These are phyloP conservation scores for Lenwebbia sp. DNA, from an alignment of 345 rosid genomes.

Conservation along the genomic window DNA sequence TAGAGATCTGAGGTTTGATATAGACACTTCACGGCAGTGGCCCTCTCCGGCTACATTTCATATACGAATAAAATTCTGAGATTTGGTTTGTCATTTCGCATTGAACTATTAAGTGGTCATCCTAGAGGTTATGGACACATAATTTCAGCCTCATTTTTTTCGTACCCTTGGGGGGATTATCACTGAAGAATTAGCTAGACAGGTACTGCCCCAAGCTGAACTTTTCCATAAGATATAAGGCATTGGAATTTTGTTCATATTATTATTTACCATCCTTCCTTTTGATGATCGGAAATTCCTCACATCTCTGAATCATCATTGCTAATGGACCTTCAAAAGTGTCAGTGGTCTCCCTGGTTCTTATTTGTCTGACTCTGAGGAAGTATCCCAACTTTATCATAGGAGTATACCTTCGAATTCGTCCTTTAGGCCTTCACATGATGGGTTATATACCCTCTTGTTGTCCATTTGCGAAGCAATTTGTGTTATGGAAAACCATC, in stretches of 20 bases:
- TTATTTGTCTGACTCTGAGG: background rate
- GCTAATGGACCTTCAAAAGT: background rate
- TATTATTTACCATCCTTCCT: background rate
- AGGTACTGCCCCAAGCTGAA: background rate
- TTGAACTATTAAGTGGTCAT: background rate
- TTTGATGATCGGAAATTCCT: background rate
- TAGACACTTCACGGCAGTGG: background rate
- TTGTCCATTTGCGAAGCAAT: background rate
- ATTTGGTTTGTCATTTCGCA: background rate
- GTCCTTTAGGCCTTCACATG: background rate
- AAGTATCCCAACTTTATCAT: background rate
- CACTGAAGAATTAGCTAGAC: background rate
- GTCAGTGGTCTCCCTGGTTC: background rate
- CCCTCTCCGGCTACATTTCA: background rate
- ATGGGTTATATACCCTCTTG: background rate
- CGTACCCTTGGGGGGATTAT: background rate
- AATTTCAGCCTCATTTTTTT: background rate
- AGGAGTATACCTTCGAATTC: background rate
- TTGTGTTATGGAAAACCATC: background rate
- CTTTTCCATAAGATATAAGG: background rate
- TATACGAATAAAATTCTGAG: background rate
- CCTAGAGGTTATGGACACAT: background rate
- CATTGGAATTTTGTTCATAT: background rate
- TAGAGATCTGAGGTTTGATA: background rate
- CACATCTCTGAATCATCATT: background rate